Evolutionary conservation across 805 yeast genomes (phyloP), one percentile per base, ranked within the genome.

Genomic region (Maudiozyma bulderi): DNA sequence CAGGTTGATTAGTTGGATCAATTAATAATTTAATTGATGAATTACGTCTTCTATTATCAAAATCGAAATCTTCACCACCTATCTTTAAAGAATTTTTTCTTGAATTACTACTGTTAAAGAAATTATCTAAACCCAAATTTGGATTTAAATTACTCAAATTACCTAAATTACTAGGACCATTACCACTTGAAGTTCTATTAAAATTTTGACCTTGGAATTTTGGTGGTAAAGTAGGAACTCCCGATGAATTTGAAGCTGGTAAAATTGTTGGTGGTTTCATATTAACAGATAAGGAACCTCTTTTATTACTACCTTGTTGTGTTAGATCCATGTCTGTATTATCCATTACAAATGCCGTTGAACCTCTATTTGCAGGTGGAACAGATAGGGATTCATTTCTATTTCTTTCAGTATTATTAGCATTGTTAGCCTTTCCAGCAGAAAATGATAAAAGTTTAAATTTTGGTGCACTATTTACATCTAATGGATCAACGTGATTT

Each of bases 401-500:
- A 43, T 40, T 47, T 43, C 42, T 51, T 43, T 35, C 52, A 14
- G 45, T 52, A 29, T 40, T 47, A 10, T 40, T 50, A 31, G n/a
- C 48, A 35, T n/a, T 13, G 14, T 44, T 49, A 1, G 20, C 10
- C 26, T 48, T 52, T 2, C 49, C 46, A 29, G 50, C 43, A 20
- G 57, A 50, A 37, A 57, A 56, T 8, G 59, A 51, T 5, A 62
- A 59, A 1, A 58, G 57, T 45, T 60, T 61, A 43, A 67, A 57
- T 43, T 66, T 62, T 4, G 65, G 60, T 3, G 76, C 69, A 45
- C 69, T 65, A 53, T 74, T 75, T 1, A 77, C 74, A 47, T 76
- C 80, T 45, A 74, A 52, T 46, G 73, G 78, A 54, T 76, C 80
- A 44, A 77, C 70, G n/a, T 73, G 75, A 44, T 78, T 62, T 53